Conservation (phyloP, 1,284 basidiomycete species). For the Peniophora sp. region DNA sequence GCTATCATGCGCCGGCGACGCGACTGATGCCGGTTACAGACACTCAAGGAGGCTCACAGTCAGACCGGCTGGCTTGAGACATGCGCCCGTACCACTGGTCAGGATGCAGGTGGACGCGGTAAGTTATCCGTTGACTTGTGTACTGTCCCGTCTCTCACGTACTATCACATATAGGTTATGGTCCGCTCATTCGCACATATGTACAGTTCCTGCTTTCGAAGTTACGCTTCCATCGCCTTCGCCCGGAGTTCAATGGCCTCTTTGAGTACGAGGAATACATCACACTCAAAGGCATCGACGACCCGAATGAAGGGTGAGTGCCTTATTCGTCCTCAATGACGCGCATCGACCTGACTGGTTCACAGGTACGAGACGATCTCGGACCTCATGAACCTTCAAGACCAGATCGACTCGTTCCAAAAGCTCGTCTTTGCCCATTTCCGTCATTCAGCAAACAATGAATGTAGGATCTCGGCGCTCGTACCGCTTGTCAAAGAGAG, state of each 20-base stretch:
- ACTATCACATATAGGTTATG: constrained; percentile 74
- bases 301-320: constrained; percentile 92
- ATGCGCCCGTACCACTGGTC: constrained; percentile 80
- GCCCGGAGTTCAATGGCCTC: constrained; percentile 92
- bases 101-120: constrained; percentile 72
- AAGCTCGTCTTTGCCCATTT: constrained; percentile 94
- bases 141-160: constrained; percentile 3
- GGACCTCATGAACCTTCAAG: constrained; percentile 92
- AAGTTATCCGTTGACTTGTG: constrained; percentile 11
- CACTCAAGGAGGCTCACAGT: constrained; percentile 91
- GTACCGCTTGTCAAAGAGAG: constrained; percentile 95
- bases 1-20: neutral
- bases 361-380: constrained; percentile 89
- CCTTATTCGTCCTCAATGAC: neutral
- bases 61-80: constrained; percentile 96
- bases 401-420: constrained; percentile 96
- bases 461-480: constrained; percentile 89
- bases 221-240: constrained; percentile 86
- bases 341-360: constrained; percentile 5
- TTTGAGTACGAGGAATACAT: constrained; percentile 98
- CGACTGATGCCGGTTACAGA: constrained; percentile 36
- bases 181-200: constrained; percentile 86
- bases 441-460: constrained; percentile 84
- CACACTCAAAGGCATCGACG: constrained; percentile 91
- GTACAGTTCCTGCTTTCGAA: constrained; percentile 94